Percentiles rank a stretch among this genome's conserved stretches.
Evolutionary conservation across 176 grass and related monocot species (phyloP).

Genomic region (Rhynchospora pubera): DNA sequence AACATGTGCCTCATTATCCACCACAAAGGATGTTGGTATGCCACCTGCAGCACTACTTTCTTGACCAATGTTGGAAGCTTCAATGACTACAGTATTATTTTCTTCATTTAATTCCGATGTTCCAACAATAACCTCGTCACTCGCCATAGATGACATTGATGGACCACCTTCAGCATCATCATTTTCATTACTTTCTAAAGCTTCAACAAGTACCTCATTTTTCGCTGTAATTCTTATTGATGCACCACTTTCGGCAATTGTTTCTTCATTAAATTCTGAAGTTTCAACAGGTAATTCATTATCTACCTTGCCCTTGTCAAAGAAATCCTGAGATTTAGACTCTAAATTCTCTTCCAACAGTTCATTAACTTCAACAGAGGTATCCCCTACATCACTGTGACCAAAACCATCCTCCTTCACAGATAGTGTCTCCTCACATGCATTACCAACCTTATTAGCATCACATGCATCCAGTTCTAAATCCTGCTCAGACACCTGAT

Average conservation of each 20-base stretch:
- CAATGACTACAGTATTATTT: neutral
- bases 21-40: no score
- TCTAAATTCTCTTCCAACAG: neutral
- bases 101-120: neutral
- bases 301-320: neutral
- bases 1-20: no score
- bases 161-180: neutral
- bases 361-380: neutral
- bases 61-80: no score
- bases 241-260: neutral
- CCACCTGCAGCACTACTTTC: no score
- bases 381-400: neutral
- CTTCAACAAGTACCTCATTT: slow-evolving; percentile 12
- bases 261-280: neutral
- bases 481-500: slow-evolving; percentile 1
- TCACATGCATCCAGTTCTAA: slow-evolving; percentile 4
- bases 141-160: neutral
- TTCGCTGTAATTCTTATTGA: neutral
- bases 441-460: neutral
- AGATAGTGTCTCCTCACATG: neutral
- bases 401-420: neutral
- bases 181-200: neutral
- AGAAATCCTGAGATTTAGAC: neutral
- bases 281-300: neutral
- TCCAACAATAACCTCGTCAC: neutral